Base-by-base conservation (phyloP, 2,329 filamentous ascomycete species). In the Domatiomyces catenatus region DNA sequence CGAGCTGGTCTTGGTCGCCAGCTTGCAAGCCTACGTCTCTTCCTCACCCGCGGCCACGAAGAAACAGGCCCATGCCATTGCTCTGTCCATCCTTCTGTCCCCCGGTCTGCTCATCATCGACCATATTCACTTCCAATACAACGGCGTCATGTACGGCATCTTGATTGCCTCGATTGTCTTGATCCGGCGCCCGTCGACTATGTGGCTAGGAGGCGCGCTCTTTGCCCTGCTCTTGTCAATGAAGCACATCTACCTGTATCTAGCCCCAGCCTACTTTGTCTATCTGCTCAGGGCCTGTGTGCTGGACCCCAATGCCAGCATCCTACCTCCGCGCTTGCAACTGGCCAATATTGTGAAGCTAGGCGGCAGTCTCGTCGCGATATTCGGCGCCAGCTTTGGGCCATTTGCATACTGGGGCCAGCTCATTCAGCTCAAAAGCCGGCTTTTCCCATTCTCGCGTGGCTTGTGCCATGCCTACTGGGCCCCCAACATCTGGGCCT, bases 41-140 rank as follows among this genome's bases (percentile, higher is more conserved):
- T 83, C 84, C 2, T 77, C 83, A 2, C 77, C 81, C 43, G 66
- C 74, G 15, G 64, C 68, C 6, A 77, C 78, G n/a, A 88, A 81
- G 62, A 80, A 80, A 44, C 80, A 86, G 46, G 84, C 88, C 8
- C 88, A 95, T 63, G 86, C 85, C 20, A 86, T 84, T 46, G 88
- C 89, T 20, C 74, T 96, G 50, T 95, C 90, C 1, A 81, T 98
- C 52, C 72, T 96, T 2, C 77, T 96, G 10, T 96, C 89, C 0
- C 92, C 92, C 0, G 92, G 90, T 1, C 77, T 98, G 36, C 74
- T 98, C 53, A 93, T 98, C 64, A 96, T 98, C 66, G 92, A 98
- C 63, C 92, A 98, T 66, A 90, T 95, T 57, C 89, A 95, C 67
- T 98, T 98, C 67, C 92, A 98, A 72, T 98, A 98, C 72, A 98